Conservation (phyloP, 805 yeast genomes). For the Metschnikowia lachancei region DNA sequence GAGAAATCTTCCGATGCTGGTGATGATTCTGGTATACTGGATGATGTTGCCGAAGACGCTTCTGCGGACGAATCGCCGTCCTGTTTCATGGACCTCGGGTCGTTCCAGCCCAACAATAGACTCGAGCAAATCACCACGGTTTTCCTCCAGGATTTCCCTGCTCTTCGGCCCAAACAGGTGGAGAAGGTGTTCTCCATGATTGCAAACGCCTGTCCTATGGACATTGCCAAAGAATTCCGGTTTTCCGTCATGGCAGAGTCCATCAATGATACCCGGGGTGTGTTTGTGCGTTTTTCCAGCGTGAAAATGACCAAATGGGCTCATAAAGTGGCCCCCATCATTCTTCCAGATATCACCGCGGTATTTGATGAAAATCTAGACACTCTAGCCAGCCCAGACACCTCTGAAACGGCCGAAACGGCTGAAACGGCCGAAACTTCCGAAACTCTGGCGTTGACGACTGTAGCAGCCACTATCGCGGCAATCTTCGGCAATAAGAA, state of each 20-base stretch:
- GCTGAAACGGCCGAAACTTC: not conserved
- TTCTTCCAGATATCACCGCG: constrained; percentile 6
- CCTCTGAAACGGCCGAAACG: not conserved
- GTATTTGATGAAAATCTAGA: constrained; percentile 12
- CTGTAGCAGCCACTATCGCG: not conserved
- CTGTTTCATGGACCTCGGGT: constrained; percentile 26
- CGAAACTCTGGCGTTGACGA: not conserved
- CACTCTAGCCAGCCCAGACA: not conserved
- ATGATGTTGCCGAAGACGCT: constrained; percentile 11
- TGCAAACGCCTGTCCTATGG: constrained; percentile 10
- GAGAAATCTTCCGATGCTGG: not conserved
- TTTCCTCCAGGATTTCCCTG: constrained; percentile 34
- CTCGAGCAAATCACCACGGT: constrained; percentile 37
- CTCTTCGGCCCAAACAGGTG: constrained; percentile 25
- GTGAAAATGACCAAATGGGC: constrained; percentile 20
- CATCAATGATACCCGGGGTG: constrained; percentile 33
- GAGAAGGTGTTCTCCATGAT: constrained; percentile 33
- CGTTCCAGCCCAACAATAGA: constrained; percentile 32
- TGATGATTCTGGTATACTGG: not conserved
- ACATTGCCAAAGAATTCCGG: constrained; percentile 16
- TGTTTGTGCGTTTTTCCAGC: constrained; percentile 32
- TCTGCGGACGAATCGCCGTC: constrained; percentile 19
- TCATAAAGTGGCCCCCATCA: constrained; percentile 1
- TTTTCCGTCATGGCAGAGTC: constrained; percentile 33
- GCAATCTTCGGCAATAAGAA: constrained; percentile 20